Evolutionary conservation across 169 alveolate genomes (phyloP).

Genomic region (Cryptosporidium baileyi): DNA sequence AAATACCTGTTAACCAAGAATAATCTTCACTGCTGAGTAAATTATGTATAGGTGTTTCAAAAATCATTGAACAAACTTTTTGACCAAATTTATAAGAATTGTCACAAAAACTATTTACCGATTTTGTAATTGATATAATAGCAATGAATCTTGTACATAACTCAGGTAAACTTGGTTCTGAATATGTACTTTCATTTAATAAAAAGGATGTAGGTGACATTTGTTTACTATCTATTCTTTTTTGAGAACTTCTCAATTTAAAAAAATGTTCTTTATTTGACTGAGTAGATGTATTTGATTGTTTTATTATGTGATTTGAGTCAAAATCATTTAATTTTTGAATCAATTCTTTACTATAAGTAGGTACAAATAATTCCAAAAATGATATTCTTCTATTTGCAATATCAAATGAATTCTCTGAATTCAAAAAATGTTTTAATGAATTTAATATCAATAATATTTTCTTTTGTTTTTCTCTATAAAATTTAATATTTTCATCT

Average conservation of each 20-base stretch:
- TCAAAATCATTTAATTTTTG: no score
- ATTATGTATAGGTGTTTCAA: conserved; percentile 48
- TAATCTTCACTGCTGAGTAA: conserved; percentile 21
- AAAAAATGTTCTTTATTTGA: neutral
- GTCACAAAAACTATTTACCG: conserved; percentile 22
- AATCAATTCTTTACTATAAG: neutral
- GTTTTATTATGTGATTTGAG: no score
- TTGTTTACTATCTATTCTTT: neutral
- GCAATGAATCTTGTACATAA: conserved; percentile 46
- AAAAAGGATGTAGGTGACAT: no score
- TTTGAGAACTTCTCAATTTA: neutral
- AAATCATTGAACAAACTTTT: conserved; percentile 39
- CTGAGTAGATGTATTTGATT: neutral
- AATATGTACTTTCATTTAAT: neutral
- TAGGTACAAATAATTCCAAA: conserved; percentile 6
- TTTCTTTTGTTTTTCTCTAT: neutral
- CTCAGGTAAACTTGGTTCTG: conserved; percentile 1
- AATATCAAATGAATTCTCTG: conserved; percentile 13
- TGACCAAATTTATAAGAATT: conserved; percentile 57
- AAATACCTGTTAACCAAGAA: conserved; percentile 50
- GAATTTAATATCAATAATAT: conserved; percentile 8
- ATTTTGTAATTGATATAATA: conserved; percentile 19
- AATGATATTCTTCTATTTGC: neutral
- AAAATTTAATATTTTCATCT: neutral
- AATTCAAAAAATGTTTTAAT: neutral